Evolutionary conservation across 2,329 filamentous ascomycete species (phyloP), one percentile per base, ranked within the genome.

Genomic region (Pseudogymnoascus sp.): DNA sequence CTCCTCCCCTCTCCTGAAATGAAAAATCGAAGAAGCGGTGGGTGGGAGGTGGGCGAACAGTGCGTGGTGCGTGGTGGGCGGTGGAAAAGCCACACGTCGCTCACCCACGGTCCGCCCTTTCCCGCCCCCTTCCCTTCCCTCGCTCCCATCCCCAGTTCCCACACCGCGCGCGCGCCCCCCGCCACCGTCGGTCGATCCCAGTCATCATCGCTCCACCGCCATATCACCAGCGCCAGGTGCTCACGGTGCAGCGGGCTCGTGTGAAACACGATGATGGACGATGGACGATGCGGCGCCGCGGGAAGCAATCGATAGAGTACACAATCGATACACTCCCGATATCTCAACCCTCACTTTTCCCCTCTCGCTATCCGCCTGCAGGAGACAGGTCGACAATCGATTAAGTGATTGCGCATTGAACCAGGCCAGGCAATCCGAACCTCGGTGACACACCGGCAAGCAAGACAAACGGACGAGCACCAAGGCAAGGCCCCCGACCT

Each of bases 251-350:
- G 24, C 26, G n/a, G 46, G 24, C 46, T 26, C 26, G 46, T 11
- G 46, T 53, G 46, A 53, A 26, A 53, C 46, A 53, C 46, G 14
- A 50, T 26, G 41, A 10, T 43, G 40, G 40, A 6, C 19, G 40
- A 33, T 33, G 7, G 10, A 11, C 31, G 31, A 50, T 50, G 43
- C 7, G 14, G 46, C 24, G 46, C 26, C 46, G 46, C 46, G 46
- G 46, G 46, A 31, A 53, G 46, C 46, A 53, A 53, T 53, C 41
- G 41, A 46, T 46, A 46, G 41, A 26, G 19, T 46, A 7, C 41
- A 26, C 41, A 46, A 46, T 46, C 46, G 46, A 53, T 53, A 53
- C 46, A 53, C 46, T 53, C 46, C 46, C 46, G 46, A 53, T 53
- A 53, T 53, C 46, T 53, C 43, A 26, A 31, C 24, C 14, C 46